Evolutionary conservation across 345 rosid genomes (phyloP), one percentile per base, ranked within the genome.

Genomic region (Pseudoturritis turrita): DNA sequence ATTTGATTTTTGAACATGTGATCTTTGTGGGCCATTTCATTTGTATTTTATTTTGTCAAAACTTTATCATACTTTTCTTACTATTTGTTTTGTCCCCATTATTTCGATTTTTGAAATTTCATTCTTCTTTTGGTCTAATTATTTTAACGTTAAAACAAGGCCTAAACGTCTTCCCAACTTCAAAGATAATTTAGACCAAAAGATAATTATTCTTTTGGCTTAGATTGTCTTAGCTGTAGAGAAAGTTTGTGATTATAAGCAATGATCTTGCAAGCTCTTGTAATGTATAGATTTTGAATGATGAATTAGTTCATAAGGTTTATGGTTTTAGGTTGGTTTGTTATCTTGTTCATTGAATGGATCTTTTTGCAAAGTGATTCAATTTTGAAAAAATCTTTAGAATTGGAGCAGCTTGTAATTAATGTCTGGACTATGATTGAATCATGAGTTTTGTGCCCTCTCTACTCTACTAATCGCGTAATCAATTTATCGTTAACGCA

Each of bases 21-120:
- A 71, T 71, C 18, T 61, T 39, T 71, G 68, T 50, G 61, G 75
- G 61, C 49, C 74, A 70, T 57, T 11, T 57, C 21, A 21, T 25
- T n/a, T 6, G 45, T 21, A 2, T 13, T 50, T 10, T 29, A 7
- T 29, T 29, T 29, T 29, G 35, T 29, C 35, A 29, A 29, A 29
- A 29, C 7, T 29, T 29, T 29, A 29, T 29, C 35, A 29, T 29
- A 8, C 7, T 29, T 29, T 29, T 29, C n/a, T n/a, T n/a, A n/a
- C n/a, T n/a, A n/a, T n/a, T n/a, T n/a, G n/a, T n/a, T n/a, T n/a
- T n/a, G n/a, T n/a, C 35, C 35, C 8, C 35, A 1, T 29, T 29
- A 29, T 29, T 29, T 6, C 35, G 7, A 6, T 29, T 29, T 29
- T 29, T 29, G 7, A 5, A 40, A 13, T 40, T 13, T 13, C 17